phyloP scores from a whole-genome alignment of 306 rosid species.

The Cucumis cinereus region DNA sequence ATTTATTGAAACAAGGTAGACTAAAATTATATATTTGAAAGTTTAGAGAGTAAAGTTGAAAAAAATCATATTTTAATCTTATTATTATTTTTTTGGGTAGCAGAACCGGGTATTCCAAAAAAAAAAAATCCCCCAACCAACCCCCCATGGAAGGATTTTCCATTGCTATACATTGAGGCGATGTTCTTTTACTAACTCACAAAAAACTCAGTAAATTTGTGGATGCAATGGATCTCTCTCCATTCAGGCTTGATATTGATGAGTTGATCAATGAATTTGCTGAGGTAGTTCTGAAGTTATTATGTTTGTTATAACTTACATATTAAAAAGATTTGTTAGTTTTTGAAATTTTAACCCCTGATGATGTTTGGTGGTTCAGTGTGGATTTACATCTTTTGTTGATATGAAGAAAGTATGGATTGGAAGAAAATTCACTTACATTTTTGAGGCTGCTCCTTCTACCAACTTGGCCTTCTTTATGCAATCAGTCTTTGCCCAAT shows the following conservation, averaged over 20 bases:
- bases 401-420: constrained; percentile 75
- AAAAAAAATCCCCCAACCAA: too few relatives aligned
- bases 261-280: constrained; percentile 54
- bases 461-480: constrained; percentile 67
- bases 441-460: constrained; percentile 63
- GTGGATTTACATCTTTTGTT: constrained; percentile 39
- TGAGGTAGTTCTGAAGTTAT: constrained; percentile 25
- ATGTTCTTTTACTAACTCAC: neutral
- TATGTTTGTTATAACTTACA: neutral
- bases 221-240: constrained; percentile 28
- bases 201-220: neutral
- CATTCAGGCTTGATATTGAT: constrained; percentile 58
- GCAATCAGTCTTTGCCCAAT: constrained; percentile 72
- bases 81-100: too few relatives aligned
- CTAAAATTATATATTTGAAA: too few relatives aligned
- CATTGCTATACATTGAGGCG: neutral
- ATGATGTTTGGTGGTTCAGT: constrained; percentile 27
- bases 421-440: constrained; percentile 63
- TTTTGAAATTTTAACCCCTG: neutral
- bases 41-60: too few relatives aligned
- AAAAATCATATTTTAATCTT: too few relatives aligned
- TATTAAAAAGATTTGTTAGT: neutral
- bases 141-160: neutral
- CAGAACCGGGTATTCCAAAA: too few relatives aligned
- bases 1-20: too few relatives aligned